Evolutionary conservation across 768 basidiomycete genomes (phyloP), one percentile per base, ranked within the genome.

Genomic region (Mycena chlorophos): DNA sequence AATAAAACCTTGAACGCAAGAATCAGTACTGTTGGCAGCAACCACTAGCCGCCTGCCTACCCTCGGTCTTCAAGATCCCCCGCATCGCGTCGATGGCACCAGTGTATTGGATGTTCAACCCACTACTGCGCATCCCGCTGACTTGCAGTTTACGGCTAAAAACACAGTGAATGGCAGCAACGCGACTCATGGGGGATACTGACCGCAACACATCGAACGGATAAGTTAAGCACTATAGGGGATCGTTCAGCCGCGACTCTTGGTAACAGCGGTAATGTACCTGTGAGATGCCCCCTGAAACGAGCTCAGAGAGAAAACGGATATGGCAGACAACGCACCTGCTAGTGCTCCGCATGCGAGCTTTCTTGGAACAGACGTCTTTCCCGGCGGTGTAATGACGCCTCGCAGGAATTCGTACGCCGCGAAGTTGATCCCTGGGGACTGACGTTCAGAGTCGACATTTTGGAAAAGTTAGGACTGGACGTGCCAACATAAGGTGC

Each of bases 151-250:
- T 96, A 57, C 40, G 40, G 14, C 40, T 12, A 8, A 42, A 17
- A 8, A 34, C 31, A 8, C 17, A 17, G 31, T 8, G 8, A 34
- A 8, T 8, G 31, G 31, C 17, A n/a, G n/a, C n/a, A n/a, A n/a
- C n/a, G n/a, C n/a, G n/a, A n/a, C n/a, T n/a, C n/a, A n/a, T n/a
- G n/a, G n/a, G n/a, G n/a, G n/a, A n/a, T n/a, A n/a, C n/a, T n/a
- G 96, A 81, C 45, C 96, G 81, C 55, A 98, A 71, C 4, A 98
- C 91, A 69, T 99, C 96, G 65, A 97, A 91, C 8, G 96, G 96
- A 69, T 96, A 98, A 4, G 95, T 98, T 63, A 98, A 71, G 48
- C n/a, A n/a, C n/a, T n/a, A n/a, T n/a, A n/a, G n/a, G n/a, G n/a
- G n/a, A n/a, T n/a, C n/a, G n/a, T n/a, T n/a, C n/a, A n/a, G n/a